Evolutionary conservation across 176 grass and related monocot species (phyloP).

Genomic region (Aegilops umbellulata): DNA sequence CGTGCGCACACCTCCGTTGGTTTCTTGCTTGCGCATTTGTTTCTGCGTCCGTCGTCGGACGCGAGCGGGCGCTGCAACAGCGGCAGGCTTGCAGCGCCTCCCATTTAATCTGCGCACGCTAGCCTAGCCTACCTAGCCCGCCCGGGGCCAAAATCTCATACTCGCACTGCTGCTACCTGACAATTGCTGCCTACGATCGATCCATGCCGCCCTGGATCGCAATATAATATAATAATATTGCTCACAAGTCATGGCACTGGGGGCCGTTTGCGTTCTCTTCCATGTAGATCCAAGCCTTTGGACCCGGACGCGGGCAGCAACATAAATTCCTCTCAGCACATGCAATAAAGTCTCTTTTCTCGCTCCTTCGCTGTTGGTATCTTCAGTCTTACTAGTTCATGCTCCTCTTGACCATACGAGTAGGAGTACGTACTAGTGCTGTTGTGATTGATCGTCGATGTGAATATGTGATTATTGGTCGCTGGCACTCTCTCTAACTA

Average conservation of each 20-base stretch:
- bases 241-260: neutral
- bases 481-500: neutral
- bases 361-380: neutral
- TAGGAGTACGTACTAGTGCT: neutral
- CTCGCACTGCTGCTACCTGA: neutral
- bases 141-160: neutral
- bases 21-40: constrained; percentile 38
- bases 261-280: neutral
- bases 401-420: neutral
- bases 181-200: constrained; percentile 12
- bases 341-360: constrained; percentile 25
- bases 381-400: neutral
- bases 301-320: neutral
- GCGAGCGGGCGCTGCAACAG: neutral
- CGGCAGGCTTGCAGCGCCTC: neutral
- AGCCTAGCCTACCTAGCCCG: neutral
- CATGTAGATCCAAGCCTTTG: constrained; percentile 33
- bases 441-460: neutral
- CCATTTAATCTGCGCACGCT: neutral
- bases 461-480: neutral
- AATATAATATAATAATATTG: neutral
- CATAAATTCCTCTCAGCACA: constrained; percentile 32
- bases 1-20: constrained; percentile 4
- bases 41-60: constrained; percentile 17
- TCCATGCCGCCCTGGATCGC: constrained; percentile 1